Base-by-base conservation (phyloP, 2,329 filamentous ascomycete species). In the Botrytis elliptica region DNA sequence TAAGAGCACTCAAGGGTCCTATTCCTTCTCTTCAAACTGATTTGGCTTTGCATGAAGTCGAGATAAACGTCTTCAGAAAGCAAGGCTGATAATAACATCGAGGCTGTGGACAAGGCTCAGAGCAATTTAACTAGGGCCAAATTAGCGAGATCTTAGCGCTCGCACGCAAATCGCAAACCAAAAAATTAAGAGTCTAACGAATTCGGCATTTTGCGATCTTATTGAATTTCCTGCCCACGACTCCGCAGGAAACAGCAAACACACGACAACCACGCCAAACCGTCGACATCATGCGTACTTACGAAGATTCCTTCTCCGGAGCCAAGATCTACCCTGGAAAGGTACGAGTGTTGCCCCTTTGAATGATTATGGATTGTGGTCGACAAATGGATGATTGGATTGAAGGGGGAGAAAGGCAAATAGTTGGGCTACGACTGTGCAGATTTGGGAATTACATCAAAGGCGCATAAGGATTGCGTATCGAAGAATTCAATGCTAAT, bases 241-340 rank as follows among this genome's bases (percentile, higher is more conserved):
- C 69, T 74, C 76, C 77, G 49, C 73, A 76, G 76, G 76, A 76
- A 75, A 74, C 57, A 67, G 68, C 72, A 74, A 70, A 76, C 75
- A 76, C 55, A 62, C 77, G 75, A 78, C 78, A 78, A 73, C 74
- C 59, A 78, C 62, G 62, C 40, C 62, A 64, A 64, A 42, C 25
- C 38, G 70, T 75, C 75, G 77, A 76, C 77, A 74, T 75, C 75
- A 82, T 82, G 81, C 79, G 81, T 79, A 81, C 80, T 70, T 93
- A 92, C 90, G 91, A 93, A 87, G 91, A 93, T 84, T 88, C 89
- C 82, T 93, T 93, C 89, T 91, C 88, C 85, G 91, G 90, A 83
- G 86, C 90, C 86, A 92, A 91, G 88, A 92, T 93, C 86, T 93
- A 92, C 88, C 91, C 91, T 83, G 91, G 91, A 85, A 92, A 92